Percentiles rank a stretch among this genome's conserved stretches.
phyloP scores from a whole-genome alignment of 2,329 filamentous ascomycete genomes.

The Leptographium wingfieldii region DNA sequence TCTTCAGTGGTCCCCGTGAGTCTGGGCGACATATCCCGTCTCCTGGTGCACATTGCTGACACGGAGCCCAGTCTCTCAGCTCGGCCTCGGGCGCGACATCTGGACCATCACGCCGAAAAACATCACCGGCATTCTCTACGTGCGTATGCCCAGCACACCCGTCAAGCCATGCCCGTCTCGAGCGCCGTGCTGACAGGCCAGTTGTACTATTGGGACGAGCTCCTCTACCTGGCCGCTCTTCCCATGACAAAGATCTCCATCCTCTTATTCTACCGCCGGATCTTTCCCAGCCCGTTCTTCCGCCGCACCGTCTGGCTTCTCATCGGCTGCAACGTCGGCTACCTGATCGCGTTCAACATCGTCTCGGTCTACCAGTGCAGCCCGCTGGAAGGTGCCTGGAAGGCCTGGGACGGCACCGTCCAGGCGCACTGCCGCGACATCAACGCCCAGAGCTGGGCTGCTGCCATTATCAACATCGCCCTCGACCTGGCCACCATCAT shows the following conservation, averaged over 20 bases:
- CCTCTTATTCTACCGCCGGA: constrained; percentile 23
- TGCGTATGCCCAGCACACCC: constrained; percentile 5
- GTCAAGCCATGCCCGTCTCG: too few relatives aligned
- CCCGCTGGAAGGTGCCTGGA: constrained; percentile 19
- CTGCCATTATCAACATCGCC: constrained; percentile 20
- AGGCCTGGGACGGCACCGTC: constrained; percentile 20
- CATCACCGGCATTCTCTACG: constrained; percentile 27
- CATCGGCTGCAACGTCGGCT: constrained; percentile 18
- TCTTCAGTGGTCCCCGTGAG: constrained; percentile 17
- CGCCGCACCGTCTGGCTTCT: constrained; percentile 15
- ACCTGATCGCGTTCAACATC: constrained; percentile 16
- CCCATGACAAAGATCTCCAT: constrained; percentile 23
- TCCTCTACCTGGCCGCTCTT: constrained; percentile 19
- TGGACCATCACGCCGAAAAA: constrained; percentile 30
- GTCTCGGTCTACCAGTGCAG: constrained; percentile 20
- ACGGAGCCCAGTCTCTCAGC: constrained; percentile 19
- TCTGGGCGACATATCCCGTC: background rate
- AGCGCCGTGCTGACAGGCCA: constrained; percentile 1
- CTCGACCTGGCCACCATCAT: constrained; percentile 19
- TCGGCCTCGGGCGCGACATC: constrained; percentile 30
- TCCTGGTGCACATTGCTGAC: too few relatives aligned
- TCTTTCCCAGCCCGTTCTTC: constrained; percentile 19
- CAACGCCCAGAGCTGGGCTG: constrained; percentile 20
- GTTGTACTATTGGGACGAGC: constrained; percentile 19
- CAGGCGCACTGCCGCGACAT: constrained; percentile 19